These are phyloP conservation scores for Conticribra guillardii DNA, from an alignment of 108 stramenopile genomes.

Conservation along the genomic window DNA sequence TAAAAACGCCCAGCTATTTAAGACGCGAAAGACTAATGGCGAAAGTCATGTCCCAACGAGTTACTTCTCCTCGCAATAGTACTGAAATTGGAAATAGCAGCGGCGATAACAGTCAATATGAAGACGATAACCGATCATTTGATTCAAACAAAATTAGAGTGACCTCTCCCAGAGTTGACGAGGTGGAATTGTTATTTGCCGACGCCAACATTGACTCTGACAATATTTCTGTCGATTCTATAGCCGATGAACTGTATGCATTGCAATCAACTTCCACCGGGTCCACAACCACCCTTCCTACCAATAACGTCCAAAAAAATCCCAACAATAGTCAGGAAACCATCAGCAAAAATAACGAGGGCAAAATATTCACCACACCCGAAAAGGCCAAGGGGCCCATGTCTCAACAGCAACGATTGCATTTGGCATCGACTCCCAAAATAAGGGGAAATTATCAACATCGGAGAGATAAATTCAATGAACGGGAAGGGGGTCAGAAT, in stretches of 20 bases:
- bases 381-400: neutral
- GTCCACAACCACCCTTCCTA: neutral
- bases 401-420: slow-evolving; percentile 17
- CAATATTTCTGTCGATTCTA: neutral
- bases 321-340: neutral
- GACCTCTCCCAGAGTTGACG: slow-evolving; percentile 26
- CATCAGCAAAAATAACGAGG: neutral
- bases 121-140: neutral
- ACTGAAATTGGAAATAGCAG: neutral
- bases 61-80: neutral
- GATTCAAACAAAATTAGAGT: slow-evolving; percentile 6
- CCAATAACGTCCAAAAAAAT: neutral
- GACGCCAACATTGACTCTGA: slow-evolving; percentile 2
- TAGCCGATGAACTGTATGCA: neutral
- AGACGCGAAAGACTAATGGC: neutral
- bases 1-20: neutral
- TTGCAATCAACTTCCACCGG: slow-evolving; percentile 2
- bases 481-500: neutral
- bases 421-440: slow-evolving; percentile 41
- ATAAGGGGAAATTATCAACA: slow-evolving; percentile 32
- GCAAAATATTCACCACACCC: neutral
- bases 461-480: slow-evolving; percentile 22
- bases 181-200: slow-evolving; percentile 40
- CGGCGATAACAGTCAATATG: neutral
- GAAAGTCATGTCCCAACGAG: neutral